Conservation (phyloP, 139 green algal genomes). For the Volvox reticuliferus region DNA sequence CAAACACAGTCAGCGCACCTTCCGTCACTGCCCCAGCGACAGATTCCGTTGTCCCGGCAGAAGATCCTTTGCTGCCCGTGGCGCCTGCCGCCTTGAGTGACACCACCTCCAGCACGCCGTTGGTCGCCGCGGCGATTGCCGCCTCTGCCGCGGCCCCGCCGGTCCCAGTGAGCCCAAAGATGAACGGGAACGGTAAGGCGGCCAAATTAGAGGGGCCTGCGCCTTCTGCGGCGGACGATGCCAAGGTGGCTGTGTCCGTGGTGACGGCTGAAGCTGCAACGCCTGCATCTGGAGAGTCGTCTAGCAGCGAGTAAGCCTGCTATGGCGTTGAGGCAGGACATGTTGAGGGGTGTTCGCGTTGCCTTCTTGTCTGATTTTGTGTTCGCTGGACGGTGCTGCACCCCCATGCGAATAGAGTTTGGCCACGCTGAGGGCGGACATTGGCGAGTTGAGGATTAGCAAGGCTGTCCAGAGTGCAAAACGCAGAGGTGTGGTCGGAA, state of each 20-base stretch:
- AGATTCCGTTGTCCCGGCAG: neutral
- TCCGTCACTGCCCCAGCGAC: neutral
- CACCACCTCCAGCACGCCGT: constrained; percentile 8
- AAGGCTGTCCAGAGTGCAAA: too few species aligned
- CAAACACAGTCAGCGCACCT: neutral
- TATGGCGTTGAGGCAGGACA: too few species aligned
- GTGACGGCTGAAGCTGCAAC: too few species aligned
- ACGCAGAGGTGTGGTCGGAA: too few species aligned
- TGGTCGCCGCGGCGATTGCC: neutral
- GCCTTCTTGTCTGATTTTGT: too few species aligned
- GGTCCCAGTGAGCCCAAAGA: neutral
- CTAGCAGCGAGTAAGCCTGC: too few species aligned
- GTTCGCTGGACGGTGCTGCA: too few species aligned
- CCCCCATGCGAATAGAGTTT: too few species aligned
- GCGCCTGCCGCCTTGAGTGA: constrained; percentile 20
- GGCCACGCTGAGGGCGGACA: too few species aligned
- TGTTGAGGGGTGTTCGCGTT: too few species aligned
- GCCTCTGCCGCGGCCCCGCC: neutral
- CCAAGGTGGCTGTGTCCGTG: neutral
- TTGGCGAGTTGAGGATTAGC: too few species aligned
- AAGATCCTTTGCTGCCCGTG: neutral
- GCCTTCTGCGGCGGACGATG: neutral
- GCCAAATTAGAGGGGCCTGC: neutral
- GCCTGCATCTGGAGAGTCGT: too few species aligned
- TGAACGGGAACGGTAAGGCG: neutral